phyloP scores from a whole-genome alignment of 441 rosid genomes.

The Erodium chrysanthum region DNA sequence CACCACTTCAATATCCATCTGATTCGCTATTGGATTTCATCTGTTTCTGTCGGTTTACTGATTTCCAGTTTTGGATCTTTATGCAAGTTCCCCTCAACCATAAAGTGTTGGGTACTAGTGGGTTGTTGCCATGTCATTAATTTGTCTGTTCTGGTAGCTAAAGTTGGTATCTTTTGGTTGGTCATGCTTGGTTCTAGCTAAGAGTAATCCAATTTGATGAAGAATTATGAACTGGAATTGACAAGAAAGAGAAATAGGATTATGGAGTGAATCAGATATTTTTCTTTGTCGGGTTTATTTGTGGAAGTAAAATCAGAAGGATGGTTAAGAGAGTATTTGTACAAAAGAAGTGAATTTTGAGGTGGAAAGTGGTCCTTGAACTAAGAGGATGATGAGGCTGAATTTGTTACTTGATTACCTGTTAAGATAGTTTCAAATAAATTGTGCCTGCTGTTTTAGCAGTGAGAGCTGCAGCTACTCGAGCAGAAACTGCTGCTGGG shows the following conservation, averaged over 20 bases:
- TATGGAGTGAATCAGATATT: too few relatives aligned
- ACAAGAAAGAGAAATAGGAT: too few relatives aligned
- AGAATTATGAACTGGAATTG: background rate
- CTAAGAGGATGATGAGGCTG: background rate
- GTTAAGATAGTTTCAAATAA: background rate
- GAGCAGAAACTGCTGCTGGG: conserved; percentile 32
- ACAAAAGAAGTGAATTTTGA: background rate
- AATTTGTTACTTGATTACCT: background rate
- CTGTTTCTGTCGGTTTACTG: background rate
- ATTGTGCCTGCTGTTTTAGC: background rate
- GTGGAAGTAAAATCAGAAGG: background rate
- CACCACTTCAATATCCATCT: background rate
- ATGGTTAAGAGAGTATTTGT: background rate
- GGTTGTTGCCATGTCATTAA: background rate
- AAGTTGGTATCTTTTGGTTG: background rate
- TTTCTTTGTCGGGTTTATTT: too few relatives aligned
- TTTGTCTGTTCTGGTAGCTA: background rate
- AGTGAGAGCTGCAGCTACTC: conserved; percentile 32
- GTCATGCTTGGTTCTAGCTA: too few relatives aligned
- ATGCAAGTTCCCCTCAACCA: too few relatives aligned
- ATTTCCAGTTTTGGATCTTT: background rate
- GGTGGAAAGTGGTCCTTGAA: background rate
- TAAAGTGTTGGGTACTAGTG: too few relatives aligned
- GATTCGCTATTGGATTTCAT: background rate
- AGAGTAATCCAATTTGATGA: background rate